These are phyloP conservation scores for Ilyonectria robusta DNA, from an alignment of 2,329 filamentous ascomycete species.

Conservation along the genomic window DNA sequence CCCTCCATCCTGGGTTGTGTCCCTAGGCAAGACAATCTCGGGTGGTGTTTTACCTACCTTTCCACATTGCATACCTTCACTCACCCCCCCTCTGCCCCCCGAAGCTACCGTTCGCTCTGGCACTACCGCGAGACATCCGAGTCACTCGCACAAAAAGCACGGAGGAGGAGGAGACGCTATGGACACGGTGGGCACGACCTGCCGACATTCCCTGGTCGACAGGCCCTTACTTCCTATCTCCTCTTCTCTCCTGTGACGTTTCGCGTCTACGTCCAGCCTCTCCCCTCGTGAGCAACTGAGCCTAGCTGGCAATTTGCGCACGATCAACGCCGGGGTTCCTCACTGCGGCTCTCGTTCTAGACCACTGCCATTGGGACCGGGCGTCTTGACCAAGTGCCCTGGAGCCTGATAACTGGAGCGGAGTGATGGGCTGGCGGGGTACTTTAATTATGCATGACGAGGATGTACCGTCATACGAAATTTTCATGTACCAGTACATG, in stretches of 20 bases:
- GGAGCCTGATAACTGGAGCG: slow-evolving; percentile 37
- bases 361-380: slow-evolving; percentile 34
- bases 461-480: slow-evolving; percentile 54
- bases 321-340: slow-evolving; percentile 32
- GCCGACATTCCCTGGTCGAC: slow-evolving; percentile 25
- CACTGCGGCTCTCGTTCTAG: slow-evolving; percentile 42
- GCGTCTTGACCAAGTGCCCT: slow-evolving; percentile 34
- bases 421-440: slow-evolving; percentile 44
- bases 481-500: slow-evolving; percentile 52
- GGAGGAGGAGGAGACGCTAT: slow-evolving; percentile 24
- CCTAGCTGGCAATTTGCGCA: slow-evolving; percentile 16
- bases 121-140: slow-evolving; percentile 46
- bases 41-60: slow-evolving; percentile 44
- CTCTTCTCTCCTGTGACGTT: slow-evolving; percentile 6
- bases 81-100: slow-evolving; percentile 34
- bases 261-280: slow-evolving; percentile 3
- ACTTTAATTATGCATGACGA: slow-evolving; percentile 54
- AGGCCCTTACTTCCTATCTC: slow-evolving; percentile 19
- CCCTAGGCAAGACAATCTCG: slow-evolving; percentile 46
- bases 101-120: slow-evolving; percentile 37
- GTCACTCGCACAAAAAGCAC: slow-evolving; percentile 42
- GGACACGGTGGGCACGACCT: slow-evolving; percentile 33
- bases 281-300: slow-evolving; percentile 10
- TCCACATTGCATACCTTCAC: slow-evolving; percentile 35
- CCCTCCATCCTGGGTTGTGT: slow-evolving; percentile 33